Conservation (phyloP, 305 asterid species). For the Stenogyne calaminthoides region DNA sequence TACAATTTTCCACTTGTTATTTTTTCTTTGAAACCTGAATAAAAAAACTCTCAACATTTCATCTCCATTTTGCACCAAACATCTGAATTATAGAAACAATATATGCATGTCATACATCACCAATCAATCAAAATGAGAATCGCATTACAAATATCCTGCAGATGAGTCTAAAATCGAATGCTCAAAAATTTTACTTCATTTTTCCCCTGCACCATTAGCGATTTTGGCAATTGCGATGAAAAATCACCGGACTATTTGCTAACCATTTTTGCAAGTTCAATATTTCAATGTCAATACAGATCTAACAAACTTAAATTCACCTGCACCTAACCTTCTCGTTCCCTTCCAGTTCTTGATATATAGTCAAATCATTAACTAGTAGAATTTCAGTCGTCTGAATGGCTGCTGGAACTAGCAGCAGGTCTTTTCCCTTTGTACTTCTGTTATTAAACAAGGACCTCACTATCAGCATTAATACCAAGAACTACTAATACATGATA, state of each 20-base stretch:
- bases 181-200: conserved; percentile 12
- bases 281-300: conserved; percentile 37
- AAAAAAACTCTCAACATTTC: neutral
- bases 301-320: conserved; percentile 25
- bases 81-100: neutral
- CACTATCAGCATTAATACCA: neutral
- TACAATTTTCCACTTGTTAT: no score
- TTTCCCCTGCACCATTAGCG: conserved; percentile 16
- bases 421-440: conserved; percentile 61
- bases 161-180: neutral
- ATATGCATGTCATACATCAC: conserved; percentile 13
- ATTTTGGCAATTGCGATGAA: conserved; percentile 13
- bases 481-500: neutral
- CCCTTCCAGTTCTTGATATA: conserved; percentile 13
- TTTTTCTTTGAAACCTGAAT: neutral
- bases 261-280: conserved; percentile 26
- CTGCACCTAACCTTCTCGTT: neutral
- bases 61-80: neutral
- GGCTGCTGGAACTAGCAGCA: conserved; percentile 45
- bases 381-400: conserved; percentile 47
- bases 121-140: conserved; percentile 21
- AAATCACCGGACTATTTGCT: conserved; percentile 31
- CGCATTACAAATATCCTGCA: conserved; percentile 24
- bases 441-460: conserved; percentile 38
- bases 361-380: neutral